A percentile compares a stretch with the other conserved stretches of the same genome.
Evolutionary conservation across 2,329 filamentous ascomycete genomes (phyloP).

Genomic region (Verticillium klebahnii): DNA sequence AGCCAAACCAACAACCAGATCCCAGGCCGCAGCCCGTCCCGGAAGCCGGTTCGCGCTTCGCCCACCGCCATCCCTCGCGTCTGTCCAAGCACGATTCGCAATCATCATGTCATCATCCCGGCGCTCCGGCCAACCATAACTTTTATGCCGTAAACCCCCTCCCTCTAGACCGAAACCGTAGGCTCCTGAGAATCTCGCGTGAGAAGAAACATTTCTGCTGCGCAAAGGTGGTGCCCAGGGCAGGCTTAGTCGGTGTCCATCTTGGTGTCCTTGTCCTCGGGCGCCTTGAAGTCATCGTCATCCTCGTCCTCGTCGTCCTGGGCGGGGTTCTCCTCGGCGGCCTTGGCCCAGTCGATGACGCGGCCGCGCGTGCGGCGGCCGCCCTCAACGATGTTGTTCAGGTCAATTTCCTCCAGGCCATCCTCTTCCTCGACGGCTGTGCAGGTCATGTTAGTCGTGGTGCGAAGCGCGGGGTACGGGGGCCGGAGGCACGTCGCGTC

Average conservation of each 20-base stretch:
- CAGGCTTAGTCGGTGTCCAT: conserved; percentile 56
- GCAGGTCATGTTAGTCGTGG: conserved; percentile 18
- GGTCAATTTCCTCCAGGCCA: conserved; percentile 87
- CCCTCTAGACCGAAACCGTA: neutral
- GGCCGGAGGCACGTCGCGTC: conserved; percentile 9
- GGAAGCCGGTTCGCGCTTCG: neutral
- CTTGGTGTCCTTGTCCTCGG: conserved; percentile 54
- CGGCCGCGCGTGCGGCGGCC: conserved; percentile 86
- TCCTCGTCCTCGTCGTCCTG: conserved; percentile 80
- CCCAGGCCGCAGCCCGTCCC: neutral
- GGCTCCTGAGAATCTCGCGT: neutral
- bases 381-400: conserved; percentile 75
- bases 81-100: neutral
- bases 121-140: neutral
- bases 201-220: neutral
- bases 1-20: neutral
- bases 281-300: conserved; percentile 63
- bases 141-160: neutral
- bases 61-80: neutral
- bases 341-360: conserved; percentile 89
- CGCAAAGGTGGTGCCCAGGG: neutral
- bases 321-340: conserved; percentile 70
- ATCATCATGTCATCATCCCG: neutral
- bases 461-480: neutral
- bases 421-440: conserved; percentile 58